These are phyloP conservation scores for Pseudogymnoascus sp. DNA, from an alignment of 2,329 filamentous ascomycete species.

Conservation along the genomic window DNA sequence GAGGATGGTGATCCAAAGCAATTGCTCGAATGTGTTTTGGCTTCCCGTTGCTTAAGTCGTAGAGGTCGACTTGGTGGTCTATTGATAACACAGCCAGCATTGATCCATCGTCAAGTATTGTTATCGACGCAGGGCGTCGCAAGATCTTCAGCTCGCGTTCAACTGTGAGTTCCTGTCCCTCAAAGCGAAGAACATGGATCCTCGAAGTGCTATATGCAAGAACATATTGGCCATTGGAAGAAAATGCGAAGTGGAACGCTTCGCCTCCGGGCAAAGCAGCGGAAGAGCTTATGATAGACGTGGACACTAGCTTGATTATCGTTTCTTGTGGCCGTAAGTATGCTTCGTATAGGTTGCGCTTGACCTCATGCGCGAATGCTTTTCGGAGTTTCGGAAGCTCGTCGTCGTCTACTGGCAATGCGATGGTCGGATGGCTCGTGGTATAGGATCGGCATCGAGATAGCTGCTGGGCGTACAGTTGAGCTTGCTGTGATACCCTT, in stretches of 20 bases:
- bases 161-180: constrained; percentile 50
- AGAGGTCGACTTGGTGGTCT: constrained; percentile 80
- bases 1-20: constrained; percentile 68
- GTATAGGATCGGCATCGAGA: constrained; percentile 52
- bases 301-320: constrained; percentile 71
- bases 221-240: constrained; percentile 63
- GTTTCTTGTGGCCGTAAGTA: constrained; percentile 64
- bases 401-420: constrained; percentile 35
- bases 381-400: constrained; percentile 52
- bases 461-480: constrained; percentile 57
- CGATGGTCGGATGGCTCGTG: constrained; percentile 35
- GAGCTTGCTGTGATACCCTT: constrained; percentile 51
- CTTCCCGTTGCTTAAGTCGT: constrained; percentile 56
- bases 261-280: constrained; percentile 73
- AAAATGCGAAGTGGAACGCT: constrained; percentile 76
- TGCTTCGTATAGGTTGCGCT: constrained; percentile 69
- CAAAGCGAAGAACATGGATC: constrained; percentile 69
- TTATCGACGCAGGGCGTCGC: constrained; percentile 65
- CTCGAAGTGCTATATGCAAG: constrained; percentile 79
- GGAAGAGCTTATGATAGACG: constrained; percentile 67
- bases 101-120: constrained; percentile 70
- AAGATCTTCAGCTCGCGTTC: constrained; percentile 72
- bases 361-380: constrained; percentile 61
- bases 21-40: constrained; percentile 67
- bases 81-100: constrained; percentile 72